Evolutionary conservation across 78 protist genomes (phyloP), one percentile per base, ranked within the genome.

Genomic region (Protostelium mycophagum): DNA sequence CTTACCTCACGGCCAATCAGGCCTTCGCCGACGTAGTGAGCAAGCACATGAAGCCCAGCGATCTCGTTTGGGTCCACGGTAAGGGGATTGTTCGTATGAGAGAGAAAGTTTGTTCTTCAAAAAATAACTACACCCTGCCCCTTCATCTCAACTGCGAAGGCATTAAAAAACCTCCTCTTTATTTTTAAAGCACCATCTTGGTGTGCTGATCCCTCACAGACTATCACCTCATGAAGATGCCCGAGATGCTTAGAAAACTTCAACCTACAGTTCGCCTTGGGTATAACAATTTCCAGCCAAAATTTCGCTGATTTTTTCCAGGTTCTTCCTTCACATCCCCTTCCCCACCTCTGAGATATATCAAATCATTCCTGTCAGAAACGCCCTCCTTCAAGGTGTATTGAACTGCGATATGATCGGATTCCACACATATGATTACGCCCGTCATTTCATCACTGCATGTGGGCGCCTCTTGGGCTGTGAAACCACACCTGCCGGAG

Each of bases 301-400:
- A 25, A 16, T 51, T 5, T 16, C 73, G 16, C 73, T 51, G 31
- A 51, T 51, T 25, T 16, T 16, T 51, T 16, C 16, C 5, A 51
- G 73, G n/a, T 92, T 95, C 89, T 96, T 96, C 90, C 85, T 95
- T 51, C 98, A 96, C 93, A 94, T 88, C 28, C 96, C 97, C 28
- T 96, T 86, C 84, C 97, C 98, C n/a, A 0, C 96, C 39, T 63
- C 91, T 28, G 98, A 96, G 92, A 85, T 96, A 1, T 96, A 38
- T 87, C 90, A 96, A n/a, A 87, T 91, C 36, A 87, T 96, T 38
- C 97, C 97, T 0, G 87, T 51, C 83, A 37, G 96, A 1, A 38
- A 86, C n/a, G 90, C 88, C 36, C 36, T 96, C 28, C 86, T 95
- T 16, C 38, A 0, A 31, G 95, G 96, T 23, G 38, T 96, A 31